Evolutionary conservation across 2,329 filamentous ascomycete species (phyloP), one percentile per base, ranked within the genome.

Genomic region (Cercospora berteroae): DNA sequence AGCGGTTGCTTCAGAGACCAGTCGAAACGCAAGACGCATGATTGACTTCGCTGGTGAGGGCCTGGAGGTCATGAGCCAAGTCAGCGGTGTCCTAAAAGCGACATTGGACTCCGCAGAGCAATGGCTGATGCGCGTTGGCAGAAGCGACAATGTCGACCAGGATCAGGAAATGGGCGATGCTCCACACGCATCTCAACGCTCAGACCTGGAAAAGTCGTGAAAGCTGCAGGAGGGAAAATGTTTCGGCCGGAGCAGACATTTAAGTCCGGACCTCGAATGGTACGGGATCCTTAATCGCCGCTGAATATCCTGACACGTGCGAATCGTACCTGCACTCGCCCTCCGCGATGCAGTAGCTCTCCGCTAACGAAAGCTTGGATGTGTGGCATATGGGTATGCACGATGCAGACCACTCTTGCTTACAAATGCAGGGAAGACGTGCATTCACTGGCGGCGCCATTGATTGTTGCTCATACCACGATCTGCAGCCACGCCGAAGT

Each of bases 11-110:
- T 77, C 76, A 31, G 83, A 85, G 52, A 84, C 85, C 18, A 84
- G 83, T 10, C 79, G 83, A 8, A 82, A 82, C 61, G 93, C 92
- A 0, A 90, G 93, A 72, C 86, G 90, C 48, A 93, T 96, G 65
- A 82, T 98, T 12, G 88, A 95, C 1, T 87, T 98, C 61, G 94
- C 94, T 6, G 91, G 90, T 74, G 94, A 98, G 77, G 93, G 94
- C 0, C 83, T 98, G 13, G 93, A 97, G 73, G 97, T 98, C 90
- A 93, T 98, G 85, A 87, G 88, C 0, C 93, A 97, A 78, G 93
- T 99, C 60, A 95, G 89, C 48, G 88, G 89, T 5, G 92, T 97
- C 1, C 86, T 98, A 8, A 92, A 96, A 72, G 91, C 93, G 63
- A 98, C 95, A 0, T 90, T 98, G 63, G 87, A 91, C 64, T 95